Conservation (phyloP, 202 grass and related monocot genomes). For the Cymbopogon flexuosus region DNA sequence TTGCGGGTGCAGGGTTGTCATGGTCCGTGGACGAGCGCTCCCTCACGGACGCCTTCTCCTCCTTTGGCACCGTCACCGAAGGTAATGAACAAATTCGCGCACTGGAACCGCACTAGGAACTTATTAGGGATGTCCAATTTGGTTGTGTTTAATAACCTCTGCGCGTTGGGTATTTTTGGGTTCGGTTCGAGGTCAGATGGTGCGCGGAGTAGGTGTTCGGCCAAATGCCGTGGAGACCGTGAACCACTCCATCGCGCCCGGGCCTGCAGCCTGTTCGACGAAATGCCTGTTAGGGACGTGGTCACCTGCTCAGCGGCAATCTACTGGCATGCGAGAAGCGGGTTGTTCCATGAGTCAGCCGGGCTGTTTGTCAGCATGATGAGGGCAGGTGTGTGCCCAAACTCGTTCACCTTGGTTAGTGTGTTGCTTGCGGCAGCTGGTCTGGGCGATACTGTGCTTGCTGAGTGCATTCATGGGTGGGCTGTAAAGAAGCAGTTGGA, state of each 20-base stretch:
- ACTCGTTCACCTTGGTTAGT: constrained; percentile 57
- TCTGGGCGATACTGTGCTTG: constrained; percentile 23
- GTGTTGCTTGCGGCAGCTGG: constrained; percentile 19
- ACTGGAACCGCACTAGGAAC: neutral
- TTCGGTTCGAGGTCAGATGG: constrained; percentile 26
- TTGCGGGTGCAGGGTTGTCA: constrained; percentile 48
- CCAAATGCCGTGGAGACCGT: neutral
- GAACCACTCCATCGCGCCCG: neutral
- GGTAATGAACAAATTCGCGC: neutral
- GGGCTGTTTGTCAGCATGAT: constrained; percentile 41
- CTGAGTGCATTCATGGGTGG: constrained; percentile 48
- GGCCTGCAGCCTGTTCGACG: constrained; percentile 28
- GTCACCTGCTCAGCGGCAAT: constrained; percentile 42
- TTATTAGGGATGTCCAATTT: neutral
- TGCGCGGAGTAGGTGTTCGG: constrained; percentile 27
- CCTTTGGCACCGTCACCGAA: constrained; percentile 29
- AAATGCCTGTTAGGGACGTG: constrained; percentile 34
- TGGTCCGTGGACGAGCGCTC: constrained; percentile 81
- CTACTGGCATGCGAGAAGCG: constrained; percentile 25
- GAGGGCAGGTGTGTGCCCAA: constrained; percentile 35
- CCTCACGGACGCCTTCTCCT: constrained; percentile 78
- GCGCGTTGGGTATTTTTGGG: constrained; percentile 1
- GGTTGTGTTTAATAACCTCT: constrained; percentile 19
- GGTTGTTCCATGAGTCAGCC: constrained; percentile 29
- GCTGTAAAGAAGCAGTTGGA: constrained; percentile 41